Base-by-base conservation (phyloP, 202 grass and related monocot genomes). In the Schoenoplectus triqueter region DNA sequence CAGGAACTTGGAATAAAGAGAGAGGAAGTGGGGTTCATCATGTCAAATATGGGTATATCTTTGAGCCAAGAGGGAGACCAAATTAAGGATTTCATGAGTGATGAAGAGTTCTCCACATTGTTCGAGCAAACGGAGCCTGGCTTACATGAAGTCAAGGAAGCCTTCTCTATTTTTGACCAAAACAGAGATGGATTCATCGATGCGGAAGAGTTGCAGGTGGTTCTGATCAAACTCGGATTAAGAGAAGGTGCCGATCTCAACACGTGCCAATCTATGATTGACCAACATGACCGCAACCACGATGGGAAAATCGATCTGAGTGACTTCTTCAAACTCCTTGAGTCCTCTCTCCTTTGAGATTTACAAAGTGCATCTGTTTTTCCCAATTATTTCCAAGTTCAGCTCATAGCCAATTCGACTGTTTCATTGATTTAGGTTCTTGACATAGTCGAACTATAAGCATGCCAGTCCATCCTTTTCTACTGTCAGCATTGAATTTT, bases 71-170 rank as follows among this genome's bases (percentile, higher is more conserved):
- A 3, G 14, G 80, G 80, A 20, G 81, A 77, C 52, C 61, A 83
- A 4, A 18, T 88, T 8, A 62, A 15, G 44, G 22, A 87, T 80
- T 49, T 8, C 7, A 48, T 89, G 41, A 86, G 83, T 79, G 73
- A 42, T 61, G 47, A 48, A 44, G 92, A 94, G 54, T 76, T 85
- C 22, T 11, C 59, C 0, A 7, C 21, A 15, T 10, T 97, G 68
- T 97, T 97, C 54, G 90, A 94, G 67, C 85, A 89, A 83, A 86
- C 84, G 2, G 94, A 97, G 85, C 92, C 94, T 0, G 93, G 94
- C 45, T 85, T 97, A 85, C 80, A 77, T 21, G 94, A 97, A 89
- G 88, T 89, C 46, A 77, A 86, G 21, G 51, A 80, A 51, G 90
- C 85, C 7, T 97, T 97, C 85, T 79, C 73, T 10, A 82, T 94